Evolutionary conservation across 805 yeast species (phyloP), one percentile per base, ranked within the genome.

Genomic region (Lachancea meyersii): DNA sequence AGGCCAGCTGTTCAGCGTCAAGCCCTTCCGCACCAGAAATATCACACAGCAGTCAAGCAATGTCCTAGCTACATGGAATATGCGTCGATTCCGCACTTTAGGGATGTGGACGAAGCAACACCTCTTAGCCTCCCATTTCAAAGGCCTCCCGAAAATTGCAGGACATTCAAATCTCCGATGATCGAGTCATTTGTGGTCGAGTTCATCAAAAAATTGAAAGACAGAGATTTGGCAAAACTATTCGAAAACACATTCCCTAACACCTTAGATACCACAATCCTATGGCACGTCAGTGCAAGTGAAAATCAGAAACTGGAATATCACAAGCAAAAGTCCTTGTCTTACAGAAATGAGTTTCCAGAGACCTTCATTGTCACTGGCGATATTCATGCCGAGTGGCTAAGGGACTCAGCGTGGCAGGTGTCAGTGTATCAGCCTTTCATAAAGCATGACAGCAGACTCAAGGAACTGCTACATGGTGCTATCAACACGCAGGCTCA

Each of bases 351-450:
- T 27, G 49, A 45, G 19, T 52, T 43, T 8, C 76, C 88, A 0
- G 76, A 79, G 48, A 71, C 94, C 1, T 87, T 87, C 61, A 75
- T 87, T 1, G 91, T 86, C 24, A 87, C 96, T 0, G 96, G 96
- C 8, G 96, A 87, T 57, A 87, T 87, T 43, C 88, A 86, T 59
- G 96, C 96, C 2, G 95, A 87, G 61, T 87, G 96, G 96, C 66
- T 87, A 38, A 65, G 96, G 41, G 96, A 87, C 61, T 80, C 94
- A 1, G 86, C 95, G 0, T 69, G 93, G 51, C 96, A 87, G 57
- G 64, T 87, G 37, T 74, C 86, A 3, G 85, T 84, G 2, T 88
- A 86, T 60, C 80, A 81, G 52, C 77, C 77, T 6, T 69, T 86
- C 18, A 63, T 79, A 11, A 64, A 64, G 31, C 55, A 72, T 41